Evolutionary conservation across 2,329 filamentous ascomycete genomes (phyloP).

Genomic region (Knufia fluminis): DNA sequence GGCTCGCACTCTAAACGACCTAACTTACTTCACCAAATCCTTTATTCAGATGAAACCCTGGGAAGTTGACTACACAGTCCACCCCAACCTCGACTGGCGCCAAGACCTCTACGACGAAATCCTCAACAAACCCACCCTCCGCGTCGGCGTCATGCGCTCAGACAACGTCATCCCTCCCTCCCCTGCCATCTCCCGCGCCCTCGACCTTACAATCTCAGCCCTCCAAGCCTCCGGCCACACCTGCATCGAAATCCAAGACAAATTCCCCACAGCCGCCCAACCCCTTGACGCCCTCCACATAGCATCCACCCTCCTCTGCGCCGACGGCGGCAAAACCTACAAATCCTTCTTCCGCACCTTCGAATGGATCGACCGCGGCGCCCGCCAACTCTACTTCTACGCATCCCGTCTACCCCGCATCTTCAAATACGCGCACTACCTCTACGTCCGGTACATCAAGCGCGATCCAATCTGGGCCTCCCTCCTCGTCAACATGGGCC

Average conservation of each 20-base stretch:
- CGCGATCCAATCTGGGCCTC: slow-evolving; percentile 70
- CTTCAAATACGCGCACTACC: slow-evolving; percentile 75
- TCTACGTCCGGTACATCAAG: slow-evolving; percentile 78
- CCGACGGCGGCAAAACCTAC: slow-evolving; percentile 75
- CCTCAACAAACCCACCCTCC: slow-evolving; percentile 52
- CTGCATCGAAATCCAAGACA: slow-evolving; percentile 47
- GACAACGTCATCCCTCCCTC: slow-evolving; percentile 78
- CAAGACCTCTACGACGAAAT: slow-evolving; percentile 51
- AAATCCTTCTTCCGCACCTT: slow-evolving; percentile 65
- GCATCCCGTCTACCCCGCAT: slow-evolving; percentile 59
- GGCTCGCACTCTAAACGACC: slow-evolving; percentile 73
- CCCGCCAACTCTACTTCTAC: slow-evolving; percentile 62
- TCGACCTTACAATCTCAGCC: slow-evolving; percentile 61
- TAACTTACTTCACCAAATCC: slow-evolving; percentile 72
- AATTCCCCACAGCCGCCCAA: slow-evolving; percentile 62
- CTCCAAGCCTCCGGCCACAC: slow-evolving; percentile 66
- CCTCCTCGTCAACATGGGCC: slow-evolving; percentile 62
- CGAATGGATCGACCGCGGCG: slow-evolving; percentile 72
- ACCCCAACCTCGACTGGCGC: slow-evolving; percentile 69
- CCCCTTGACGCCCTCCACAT: slow-evolving; percentile 68
- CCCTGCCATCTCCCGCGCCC: slow-evolving; percentile 69
- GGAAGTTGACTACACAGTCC: slow-evolving; percentile 78
- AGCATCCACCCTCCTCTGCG: slow-evolving; percentile 70
- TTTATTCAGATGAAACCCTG: slow-evolving; percentile 76
- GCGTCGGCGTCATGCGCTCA: slow-evolving; percentile 66